phyloP scores from a whole-genome alignment of 1,139 yeast species.

The Pneumocystis jirovecii region DNA sequence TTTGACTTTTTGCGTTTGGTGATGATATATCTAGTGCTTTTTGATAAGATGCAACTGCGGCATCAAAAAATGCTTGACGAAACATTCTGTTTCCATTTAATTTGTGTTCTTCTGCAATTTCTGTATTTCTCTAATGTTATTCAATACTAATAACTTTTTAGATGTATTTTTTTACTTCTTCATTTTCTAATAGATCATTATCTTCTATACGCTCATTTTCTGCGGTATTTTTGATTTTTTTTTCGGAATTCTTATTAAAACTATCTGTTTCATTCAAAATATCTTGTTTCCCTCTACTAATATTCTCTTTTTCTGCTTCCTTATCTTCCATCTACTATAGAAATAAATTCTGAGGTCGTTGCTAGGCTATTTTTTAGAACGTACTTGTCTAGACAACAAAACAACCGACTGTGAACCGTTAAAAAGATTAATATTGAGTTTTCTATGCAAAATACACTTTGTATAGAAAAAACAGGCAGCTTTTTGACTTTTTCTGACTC shows the following conservation, averaged over 20 bases:
- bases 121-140: neutral
- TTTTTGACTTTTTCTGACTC: neutral
- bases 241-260: neutral
- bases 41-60: neutral
- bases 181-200: neutral
- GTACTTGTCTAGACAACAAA: neutral
- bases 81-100: neutral
- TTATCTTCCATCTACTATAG: neutral
- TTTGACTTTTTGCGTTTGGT: neutral
- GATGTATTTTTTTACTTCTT: neutral
- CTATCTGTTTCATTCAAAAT: neutral
- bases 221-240: neutral
- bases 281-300: neutral
- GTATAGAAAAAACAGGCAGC: neutral
- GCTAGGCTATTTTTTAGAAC: neutral
- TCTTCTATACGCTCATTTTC: neutral
- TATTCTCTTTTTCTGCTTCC: neutral
- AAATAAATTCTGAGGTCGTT: neutral
- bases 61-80: neutral
- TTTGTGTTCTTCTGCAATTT: neutral
- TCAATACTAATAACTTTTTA: neutral
- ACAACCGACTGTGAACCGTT: neutral
- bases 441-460: neutral
- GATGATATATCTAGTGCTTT: neutral
- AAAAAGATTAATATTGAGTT: neutral